A percentile compares a stretch with the other conserved stretches of the same genome.
These are phyloP conservation scores for Aspergillus terreus DNA, from an alignment of 2,329 filamentous ascomycete genomes.

Conservation along the genomic window DNA sequence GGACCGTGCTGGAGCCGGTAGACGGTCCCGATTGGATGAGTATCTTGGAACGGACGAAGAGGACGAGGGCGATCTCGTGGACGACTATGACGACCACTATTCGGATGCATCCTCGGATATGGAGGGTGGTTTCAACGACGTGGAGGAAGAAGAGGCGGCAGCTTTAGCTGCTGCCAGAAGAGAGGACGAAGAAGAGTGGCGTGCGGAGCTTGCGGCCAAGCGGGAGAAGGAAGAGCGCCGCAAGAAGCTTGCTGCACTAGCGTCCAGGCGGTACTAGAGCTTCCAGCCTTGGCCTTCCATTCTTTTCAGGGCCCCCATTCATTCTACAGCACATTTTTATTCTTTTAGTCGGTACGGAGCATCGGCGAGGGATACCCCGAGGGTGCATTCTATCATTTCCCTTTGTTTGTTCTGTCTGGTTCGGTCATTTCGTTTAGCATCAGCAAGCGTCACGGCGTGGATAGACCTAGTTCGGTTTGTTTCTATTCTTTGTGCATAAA, in stretches of 20 bases:
- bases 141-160: slow-evolving; percentile 43
- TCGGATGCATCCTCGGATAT: slow-evolving; percentile 49
- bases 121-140: slow-evolving; percentile 47
- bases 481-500: slow-evolving; percentile 7
- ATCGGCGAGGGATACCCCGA: slow-evolving; percentile 25
- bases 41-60: slow-evolving; percentile 48
- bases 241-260: slow-evolving; percentile 39
- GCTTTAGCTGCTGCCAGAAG: slow-evolving; percentile 39
- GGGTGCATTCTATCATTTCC: slow-evolving; percentile 18
- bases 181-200: slow-evolving; percentile 47
- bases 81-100: slow-evolving; percentile 40
- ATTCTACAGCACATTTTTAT: slow-evolving; percentile 9
- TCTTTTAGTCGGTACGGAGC: slow-evolving; percentile 18
- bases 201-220: slow-evolving; percentile 42
- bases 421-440: slow-evolving; percentile 22
- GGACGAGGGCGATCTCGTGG: slow-evolving; percentile 42
- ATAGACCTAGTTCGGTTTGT: slow-evolving; percentile 19
- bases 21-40: slow-evolving; percentile 34
- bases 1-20: slow-evolving; percentile 20
- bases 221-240: slow-evolving; percentile 45
- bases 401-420: slow-evolving; percentile 4
- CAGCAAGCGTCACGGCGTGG: slow-evolving; percentile 29
- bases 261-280: slow-evolving; percentile 23
- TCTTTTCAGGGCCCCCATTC: background rate
- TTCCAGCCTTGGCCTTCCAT: background rate